phyloP scores from a whole-genome alignment of 2,329 filamentous ascomycete species.

The Coniochaeta ligniaria region DNA sequence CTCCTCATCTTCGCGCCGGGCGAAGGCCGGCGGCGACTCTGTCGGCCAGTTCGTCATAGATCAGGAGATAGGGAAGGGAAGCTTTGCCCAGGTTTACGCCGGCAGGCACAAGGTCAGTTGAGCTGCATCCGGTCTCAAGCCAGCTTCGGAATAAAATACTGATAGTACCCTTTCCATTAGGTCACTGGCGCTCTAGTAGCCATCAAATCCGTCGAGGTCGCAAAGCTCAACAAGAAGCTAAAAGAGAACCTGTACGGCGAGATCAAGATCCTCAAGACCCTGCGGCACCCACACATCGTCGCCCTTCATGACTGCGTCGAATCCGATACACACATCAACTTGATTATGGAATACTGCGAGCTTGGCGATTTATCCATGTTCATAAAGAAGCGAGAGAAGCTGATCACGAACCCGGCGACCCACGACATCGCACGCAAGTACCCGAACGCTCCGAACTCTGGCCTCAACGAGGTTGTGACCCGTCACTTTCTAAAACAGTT shows the following conservation, averaged over 20 bases:
- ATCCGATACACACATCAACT: slow-evolving; percentile 79
- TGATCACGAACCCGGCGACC: slow-evolving; percentile 72
- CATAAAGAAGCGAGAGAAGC: slow-evolving; percentile 85
- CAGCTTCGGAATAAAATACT: neutral
- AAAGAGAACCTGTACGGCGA: slow-evolving; percentile 94
- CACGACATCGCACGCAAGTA: slow-evolving; percentile 91
- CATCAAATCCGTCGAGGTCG: slow-evolving; percentile 91
- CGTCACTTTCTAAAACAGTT: slow-evolving; percentile 96
- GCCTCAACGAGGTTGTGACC: slow-evolving; percentile 93
- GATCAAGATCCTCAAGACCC: slow-evolving; percentile 87
- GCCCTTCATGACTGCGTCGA: slow-evolving; percentile 93
- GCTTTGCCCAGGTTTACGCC: slow-evolving; percentile 92
- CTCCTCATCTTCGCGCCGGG: slow-evolving; percentile 16
- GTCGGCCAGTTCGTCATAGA: slow-evolving; percentile 76
- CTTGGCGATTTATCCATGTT: slow-evolving; percentile 91
- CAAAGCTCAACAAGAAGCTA: slow-evolving; percentile 88
- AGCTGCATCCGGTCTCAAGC: too few species aligned
- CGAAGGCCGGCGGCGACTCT: slow-evolving; percentile 23
- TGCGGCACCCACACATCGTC: slow-evolving; percentile 95
- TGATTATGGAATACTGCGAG: slow-evolving; percentile 98
- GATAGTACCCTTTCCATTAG: slow-evolving; percentile 34
- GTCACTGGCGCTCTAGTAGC: slow-evolving; percentile 76
- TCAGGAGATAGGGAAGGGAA: slow-evolving; percentile 91
- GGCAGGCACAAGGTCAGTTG: slow-evolving; percentile 71
- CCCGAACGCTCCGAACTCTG: slow-evolving; percentile 72